Conservation (phyloP, 1,284 basidiomycete genomes). For the Polyporus tsugae region DNA sequence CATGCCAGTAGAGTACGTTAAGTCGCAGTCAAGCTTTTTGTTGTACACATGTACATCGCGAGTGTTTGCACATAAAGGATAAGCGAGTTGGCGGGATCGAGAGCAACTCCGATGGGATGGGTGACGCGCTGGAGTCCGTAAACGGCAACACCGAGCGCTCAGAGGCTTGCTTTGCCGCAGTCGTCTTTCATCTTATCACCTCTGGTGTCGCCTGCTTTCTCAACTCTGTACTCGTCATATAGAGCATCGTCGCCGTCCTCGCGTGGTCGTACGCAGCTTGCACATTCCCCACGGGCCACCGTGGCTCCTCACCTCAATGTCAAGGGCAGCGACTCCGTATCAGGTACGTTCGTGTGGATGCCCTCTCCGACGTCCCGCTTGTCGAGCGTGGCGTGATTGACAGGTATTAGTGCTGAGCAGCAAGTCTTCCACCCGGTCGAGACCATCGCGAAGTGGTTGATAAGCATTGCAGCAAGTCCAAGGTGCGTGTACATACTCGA, state of each 20-base stretch:
- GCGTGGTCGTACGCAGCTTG: neutral
- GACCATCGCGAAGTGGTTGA: conserved; percentile 96
- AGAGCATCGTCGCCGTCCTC: conserved; percentile 10
- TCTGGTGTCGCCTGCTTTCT: conserved; percentile 10
- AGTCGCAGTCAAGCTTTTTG: too few relatives aligned
- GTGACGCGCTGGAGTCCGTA: too few relatives aligned
- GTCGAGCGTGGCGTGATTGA: conserved; percentile 3
- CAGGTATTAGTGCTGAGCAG: conserved; percentile 95
- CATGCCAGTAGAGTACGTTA: too few relatives aligned
- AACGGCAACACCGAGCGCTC: too few relatives aligned
- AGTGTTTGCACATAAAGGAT: too few relatives aligned
- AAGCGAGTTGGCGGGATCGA: too few relatives aligned
- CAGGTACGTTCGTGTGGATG: conserved; percentile 61
- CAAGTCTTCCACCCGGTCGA: conserved; percentile 93
- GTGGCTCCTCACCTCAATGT: conserved; percentile 72
- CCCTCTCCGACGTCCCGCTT: neutral
- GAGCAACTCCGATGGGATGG: too few relatives aligned
- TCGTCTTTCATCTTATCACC: neutral
- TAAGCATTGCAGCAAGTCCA: conserved; percentile 97
- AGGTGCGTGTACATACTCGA: conserved; percentile 50
- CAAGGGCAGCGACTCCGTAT: conserved; percentile 88
- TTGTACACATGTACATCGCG: too few relatives aligned
- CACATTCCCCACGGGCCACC: conserved; percentile 8
- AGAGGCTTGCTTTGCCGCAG: neutral
- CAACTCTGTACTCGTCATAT: conserved; percentile 13